phyloP scores from a whole-genome alignment of 345 rosid species.

The Turnera subulata region DNA sequence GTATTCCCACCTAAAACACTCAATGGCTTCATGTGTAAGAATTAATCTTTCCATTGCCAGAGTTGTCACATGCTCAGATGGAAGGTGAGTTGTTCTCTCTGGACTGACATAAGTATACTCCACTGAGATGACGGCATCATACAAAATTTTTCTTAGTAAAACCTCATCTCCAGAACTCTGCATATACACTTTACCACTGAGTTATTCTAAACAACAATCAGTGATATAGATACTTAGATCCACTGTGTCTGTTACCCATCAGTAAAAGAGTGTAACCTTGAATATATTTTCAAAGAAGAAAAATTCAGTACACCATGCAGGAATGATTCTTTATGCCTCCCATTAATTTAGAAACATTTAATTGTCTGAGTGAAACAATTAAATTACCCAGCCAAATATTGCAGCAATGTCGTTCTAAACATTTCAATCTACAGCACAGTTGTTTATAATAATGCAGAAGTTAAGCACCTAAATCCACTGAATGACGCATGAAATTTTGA shows the following conservation, averaged over 20 bases:
- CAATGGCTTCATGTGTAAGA: slow-evolving; percentile 43
- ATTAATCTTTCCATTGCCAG: slow-evolving; percentile 46
- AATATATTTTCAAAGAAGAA: too few relatives aligned
- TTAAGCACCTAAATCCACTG: too few relatives aligned
- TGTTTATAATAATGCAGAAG: too few relatives aligned
- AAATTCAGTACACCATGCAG: too few relatives aligned
- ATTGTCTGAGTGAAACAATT: too few relatives aligned
- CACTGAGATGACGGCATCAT: slow-evolving; percentile 45
- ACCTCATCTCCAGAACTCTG: slow-evolving; percentile 44
- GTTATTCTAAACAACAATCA: background rate
- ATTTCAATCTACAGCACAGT: too few relatives aligned
- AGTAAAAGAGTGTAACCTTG: background rate
- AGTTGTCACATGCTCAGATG: slow-evolving; percentile 26
- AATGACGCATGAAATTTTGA: too few relatives aligned
- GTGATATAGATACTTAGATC: background rate
- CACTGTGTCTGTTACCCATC: background rate
- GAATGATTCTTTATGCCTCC: too few relatives aligned
- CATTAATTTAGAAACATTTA: too few relatives aligned
- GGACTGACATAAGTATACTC: slow-evolving; percentile 47
- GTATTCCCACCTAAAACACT: slow-evolving; percentile 39
- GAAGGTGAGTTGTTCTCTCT: slow-evolving; percentile 19
- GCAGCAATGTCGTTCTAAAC: too few relatives aligned
- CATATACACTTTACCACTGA: slow-evolving; percentile 10
- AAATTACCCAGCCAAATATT: too few relatives aligned
- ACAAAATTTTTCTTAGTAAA: slow-evolving; percentile 38